phyloP scores from a whole-genome alignment of 208 protist species.

The Acanthamoeba culbertsoni region DNA sequence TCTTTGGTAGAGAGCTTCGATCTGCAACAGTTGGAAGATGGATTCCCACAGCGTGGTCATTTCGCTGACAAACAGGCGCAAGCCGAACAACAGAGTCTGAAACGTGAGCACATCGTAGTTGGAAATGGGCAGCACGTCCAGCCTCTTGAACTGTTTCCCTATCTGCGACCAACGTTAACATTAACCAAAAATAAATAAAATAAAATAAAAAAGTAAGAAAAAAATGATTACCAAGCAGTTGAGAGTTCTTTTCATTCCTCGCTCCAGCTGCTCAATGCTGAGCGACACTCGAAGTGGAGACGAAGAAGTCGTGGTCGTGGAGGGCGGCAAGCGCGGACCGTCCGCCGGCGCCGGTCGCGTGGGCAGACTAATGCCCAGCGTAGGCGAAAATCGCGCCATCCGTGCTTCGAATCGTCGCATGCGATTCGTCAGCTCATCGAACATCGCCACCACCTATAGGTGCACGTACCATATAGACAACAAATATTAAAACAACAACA shows the following conservation, averaged over 20 bases:
- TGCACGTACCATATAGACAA: too few species aligned
- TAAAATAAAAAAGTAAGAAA: background rate
- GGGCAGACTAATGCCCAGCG: background rate
- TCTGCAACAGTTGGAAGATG: background rate
- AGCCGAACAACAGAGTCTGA: conserved; percentile 15
- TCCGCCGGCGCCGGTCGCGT: background rate
- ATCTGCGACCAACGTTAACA: background rate
- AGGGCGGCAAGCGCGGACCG: background rate
- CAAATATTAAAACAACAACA: too few species aligned
- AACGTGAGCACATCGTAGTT: conserved; percentile 58
- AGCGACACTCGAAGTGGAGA: background rate
- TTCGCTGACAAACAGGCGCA: conserved; percentile 24
- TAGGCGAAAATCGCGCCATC: background rate
- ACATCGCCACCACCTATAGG: conserved; percentile 38
- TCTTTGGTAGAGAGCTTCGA: conserved; percentile 27
- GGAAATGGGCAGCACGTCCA: conserved; percentile 49
- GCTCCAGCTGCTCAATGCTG: background rate
- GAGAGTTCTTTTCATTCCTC: background rate
- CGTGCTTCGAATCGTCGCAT: background rate
- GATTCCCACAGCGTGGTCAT: conserved; percentile 22
- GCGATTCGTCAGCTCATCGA: background rate
- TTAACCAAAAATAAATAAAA: background rate
- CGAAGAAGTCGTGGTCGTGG: background rate
- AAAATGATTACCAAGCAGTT: background rate
- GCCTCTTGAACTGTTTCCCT: conserved; percentile 50